Evolutionary conservation across 2,329 filamentous ascomycete genomes (phyloP).

Genomic region (Fusarium newnesense): DNA sequence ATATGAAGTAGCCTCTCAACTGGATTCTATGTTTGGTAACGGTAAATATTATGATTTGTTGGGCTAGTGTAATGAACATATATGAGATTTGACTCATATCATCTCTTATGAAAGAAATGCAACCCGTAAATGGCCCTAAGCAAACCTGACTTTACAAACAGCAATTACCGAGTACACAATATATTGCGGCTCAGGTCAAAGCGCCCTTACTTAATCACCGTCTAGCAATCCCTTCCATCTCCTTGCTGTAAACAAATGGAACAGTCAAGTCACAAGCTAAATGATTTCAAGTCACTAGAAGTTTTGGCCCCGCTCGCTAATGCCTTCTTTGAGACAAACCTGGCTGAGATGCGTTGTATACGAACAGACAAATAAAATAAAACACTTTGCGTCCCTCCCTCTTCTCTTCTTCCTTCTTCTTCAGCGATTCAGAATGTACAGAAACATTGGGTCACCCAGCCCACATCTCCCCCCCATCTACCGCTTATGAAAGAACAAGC

Average conservation of each 20-base stretch:
- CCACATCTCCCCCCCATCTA: slow-evolving; percentile 22
- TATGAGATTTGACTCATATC: not conserved
- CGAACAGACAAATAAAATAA: slow-evolving; percentile 40
- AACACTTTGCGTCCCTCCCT: slow-evolving; percentile 8
- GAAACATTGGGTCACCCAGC: slow-evolving; percentile 34
- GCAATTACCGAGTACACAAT: not conserved
- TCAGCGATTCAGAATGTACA: slow-evolving; percentile 16
- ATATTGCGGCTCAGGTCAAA: not conserved
- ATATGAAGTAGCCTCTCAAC: too few species aligned
- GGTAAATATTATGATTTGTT: not conserved
- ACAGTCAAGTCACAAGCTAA: slow-evolving; percentile 17
- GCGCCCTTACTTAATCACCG: slow-evolving; percentile 1
- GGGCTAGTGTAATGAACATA: not conserved
- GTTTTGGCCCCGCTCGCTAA: slow-evolving; percentile 40
- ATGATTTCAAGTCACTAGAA: slow-evolving; percentile 18
- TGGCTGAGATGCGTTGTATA: slow-evolving; percentile 44
- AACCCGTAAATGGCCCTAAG: not conserved
- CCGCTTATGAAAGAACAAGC: slow-evolving; percentile 31
- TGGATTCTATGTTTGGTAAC: not conserved
- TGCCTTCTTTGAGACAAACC: slow-evolving; percentile 39
- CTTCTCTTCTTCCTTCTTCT: slow-evolving; percentile 13
- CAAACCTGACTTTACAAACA: not conserved
- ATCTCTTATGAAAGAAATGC: not conserved
- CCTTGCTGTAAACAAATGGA: slow-evolving; percentile 11
- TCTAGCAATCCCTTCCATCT: not conserved